A percentile compares a stretch with the other conserved stretches of the same genome.
Evolutionary conservation across 78 protist genomes (phyloP).

Genomic region (Dictyostelium discoideum): dicty_2.7 NC_007088.5:7545001-7545500

Average conservation of each 20-base stretch:
- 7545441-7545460: not conserved
- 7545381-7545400: not conserved
- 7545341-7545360: not conserved
- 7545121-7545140: not conserved
- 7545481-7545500: not conserved
- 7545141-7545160: not conserved
- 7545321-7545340: not conserved
- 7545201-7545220: not conserved
- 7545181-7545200: not conserved
- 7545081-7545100: not conserved
- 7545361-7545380: constrained; percentile 17
- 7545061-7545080: not conserved
- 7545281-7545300: not conserved
- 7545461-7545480: constrained; percentile 8
- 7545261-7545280: not conserved
- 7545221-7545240: not conserved
- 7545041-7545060: not conserved
- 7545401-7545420: constrained; percentile 9
- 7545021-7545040: not conserved
- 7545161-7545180: constrained; percentile 7
- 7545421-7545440: not conserved
- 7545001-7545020: constrained; percentile 14
- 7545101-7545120: not conserved
- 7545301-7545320: not conserved
- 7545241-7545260: not conserved